Evolutionary conservation across 1,284 basidiomycete species (phyloP), one percentile per base, ranked within the genome.

Genomic region (Moesziomyces aphidis): DNA sequence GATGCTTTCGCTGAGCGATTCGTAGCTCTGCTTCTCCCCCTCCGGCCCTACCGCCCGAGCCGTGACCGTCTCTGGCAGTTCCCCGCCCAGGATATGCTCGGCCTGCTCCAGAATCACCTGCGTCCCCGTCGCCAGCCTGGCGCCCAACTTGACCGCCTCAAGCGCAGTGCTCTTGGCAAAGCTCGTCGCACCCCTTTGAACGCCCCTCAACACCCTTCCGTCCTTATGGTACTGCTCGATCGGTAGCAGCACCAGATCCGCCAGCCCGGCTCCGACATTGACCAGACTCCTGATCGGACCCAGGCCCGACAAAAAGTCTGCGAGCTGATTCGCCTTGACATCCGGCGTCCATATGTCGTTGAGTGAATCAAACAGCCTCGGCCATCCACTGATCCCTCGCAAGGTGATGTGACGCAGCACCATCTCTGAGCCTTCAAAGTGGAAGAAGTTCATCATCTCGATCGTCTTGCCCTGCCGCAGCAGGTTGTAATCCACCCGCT

Each of bases 391-490:
- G 54, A 98, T 90, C 19, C 96, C 97, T 55, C 91, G 90, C 24
- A 98, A 85, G 17, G 93, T 95, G 66, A 98, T 91, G 82, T 97
- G 95, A 54, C 96, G 89, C 54, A 99, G 86, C 0, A 94, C 96
- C 94, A 99, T 98, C 85, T 97, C 96, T 3, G 96, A 93, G 0
- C 94, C 96, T 78, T 99, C 96, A 78, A 99, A 99, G 85, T 98
- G 95, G 90, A 99, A 99, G 85, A 99, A 98, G 85, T 99, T 99
- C 96, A 99, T 98, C 61, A 99, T 86, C 84, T 99, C 97, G 68
- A 97, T 96, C 0, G 94, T 95, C 83, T 89, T 90, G 15, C 97
- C 97, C 78, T 95, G 91, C 19, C 91, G 89, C 17, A 83, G 52
- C 52, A 98, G 87, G 63, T 90, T 87, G 85, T 97, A 97, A 85